Conservation (phyloP, 352 stramenopile species). For the Peronospora belbahrii region DNA sequence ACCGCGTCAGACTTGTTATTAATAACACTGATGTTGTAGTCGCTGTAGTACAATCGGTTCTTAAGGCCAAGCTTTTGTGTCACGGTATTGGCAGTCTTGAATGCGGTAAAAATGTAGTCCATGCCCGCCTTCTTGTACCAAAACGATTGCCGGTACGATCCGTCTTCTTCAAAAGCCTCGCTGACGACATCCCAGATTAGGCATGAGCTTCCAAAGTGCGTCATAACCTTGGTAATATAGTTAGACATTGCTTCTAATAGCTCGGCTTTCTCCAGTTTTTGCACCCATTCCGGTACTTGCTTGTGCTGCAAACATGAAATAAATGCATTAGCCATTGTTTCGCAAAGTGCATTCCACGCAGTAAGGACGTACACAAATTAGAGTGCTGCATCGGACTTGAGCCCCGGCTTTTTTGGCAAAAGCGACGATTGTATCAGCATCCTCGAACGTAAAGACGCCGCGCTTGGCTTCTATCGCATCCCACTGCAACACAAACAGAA, state of each 20-base stretch:
- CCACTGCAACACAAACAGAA: slow-evolving; percentile 13
- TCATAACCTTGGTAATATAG: slow-evolving; percentile 30
- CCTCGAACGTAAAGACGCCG: slow-evolving; percentile 21
- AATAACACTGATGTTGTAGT: slow-evolving; percentile 22
- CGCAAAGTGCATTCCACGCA: too few species aligned
- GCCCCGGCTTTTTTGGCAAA: slow-evolving; percentile 22
- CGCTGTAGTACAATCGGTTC: slow-evolving; percentile 20
- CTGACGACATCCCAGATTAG: slow-evolving; percentile 21
- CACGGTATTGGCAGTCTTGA: slow-evolving; percentile 24
- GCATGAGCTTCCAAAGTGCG: slow-evolving; percentile 28
- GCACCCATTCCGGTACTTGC: slow-evolving; percentile 28
- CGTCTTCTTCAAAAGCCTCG: slow-evolving; percentile 23
- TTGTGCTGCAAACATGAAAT: slow-evolving; percentile 15
- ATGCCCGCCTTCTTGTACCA: slow-evolving; percentile 32
- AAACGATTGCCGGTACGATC: slow-evolving; percentile 26
- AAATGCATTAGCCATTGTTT: not conserved
- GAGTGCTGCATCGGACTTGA: slow-evolving; percentile 21
- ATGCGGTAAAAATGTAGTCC: slow-evolving; percentile 26
- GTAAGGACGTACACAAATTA: slow-evolving; percentile 22
- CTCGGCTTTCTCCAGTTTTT: slow-evolving; percentile 22
- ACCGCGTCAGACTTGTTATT: slow-evolving; percentile 31
- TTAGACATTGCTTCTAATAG: slow-evolving; percentile 23
- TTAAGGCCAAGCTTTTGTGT: slow-evolving; percentile 20
- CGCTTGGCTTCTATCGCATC: slow-evolving; percentile 19
- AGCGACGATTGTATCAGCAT: slow-evolving; percentile 24